These are phyloP conservation scores for Stemphylium beticola DNA, from an alignment of 2,329 filamentous ascomycete genomes.

Conservation along the genomic window DNA sequence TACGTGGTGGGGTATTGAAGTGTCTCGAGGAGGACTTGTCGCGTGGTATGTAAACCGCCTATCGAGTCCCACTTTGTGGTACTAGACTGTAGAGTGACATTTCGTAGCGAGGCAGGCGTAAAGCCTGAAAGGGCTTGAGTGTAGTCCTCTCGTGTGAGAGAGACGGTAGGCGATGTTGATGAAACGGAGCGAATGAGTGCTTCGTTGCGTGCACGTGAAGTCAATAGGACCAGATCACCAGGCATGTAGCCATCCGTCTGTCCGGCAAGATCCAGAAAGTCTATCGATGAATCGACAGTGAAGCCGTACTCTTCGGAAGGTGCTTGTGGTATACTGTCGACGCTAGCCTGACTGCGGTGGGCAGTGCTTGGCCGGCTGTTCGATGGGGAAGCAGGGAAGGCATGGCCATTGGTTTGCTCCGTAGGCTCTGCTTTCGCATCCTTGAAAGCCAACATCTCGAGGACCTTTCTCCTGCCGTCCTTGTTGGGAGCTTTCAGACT, in stretches of 20 bases:
- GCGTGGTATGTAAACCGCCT: conserved; percentile 83
- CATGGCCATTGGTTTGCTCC: conserved; percentile 34
- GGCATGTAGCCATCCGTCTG: conserved; percentile 99
- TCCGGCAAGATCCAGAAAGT: conserved; percentile 90
- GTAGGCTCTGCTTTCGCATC: conserved; percentile 37
- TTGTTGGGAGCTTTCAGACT: conserved; percentile 91
- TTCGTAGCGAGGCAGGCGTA: conserved; percentile 90
- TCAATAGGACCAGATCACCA: conserved; percentile 84
- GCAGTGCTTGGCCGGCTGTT: conserved; percentile 55
- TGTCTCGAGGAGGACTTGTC: conserved; percentile 91
- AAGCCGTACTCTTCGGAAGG: conserved; percentile 61
- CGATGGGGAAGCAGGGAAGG: conserved; percentile 52
- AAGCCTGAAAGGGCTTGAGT: conserved; percentile 86
- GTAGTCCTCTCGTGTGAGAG: conserved; percentile 77
- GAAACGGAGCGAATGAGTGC: conserved; percentile 83
- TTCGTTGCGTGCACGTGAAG: conserved; percentile 87
- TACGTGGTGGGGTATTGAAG: conserved; percentile 97
- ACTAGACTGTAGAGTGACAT: conserved; percentile 91
- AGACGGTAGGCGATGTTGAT: conserved; percentile 56
- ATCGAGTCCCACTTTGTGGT: conserved; percentile 93
- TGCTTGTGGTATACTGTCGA: conserved; percentile 43
- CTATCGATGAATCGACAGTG: conserved; percentile 75
- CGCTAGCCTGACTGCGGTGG: conserved; percentile 53
- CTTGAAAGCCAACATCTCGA: conserved; percentile 75
- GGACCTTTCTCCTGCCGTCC: conserved; percentile 80